phyloP scores from a whole-genome alignment of 176 grass and related monocot genomes.

The Lolium multiflorum region DNA sequence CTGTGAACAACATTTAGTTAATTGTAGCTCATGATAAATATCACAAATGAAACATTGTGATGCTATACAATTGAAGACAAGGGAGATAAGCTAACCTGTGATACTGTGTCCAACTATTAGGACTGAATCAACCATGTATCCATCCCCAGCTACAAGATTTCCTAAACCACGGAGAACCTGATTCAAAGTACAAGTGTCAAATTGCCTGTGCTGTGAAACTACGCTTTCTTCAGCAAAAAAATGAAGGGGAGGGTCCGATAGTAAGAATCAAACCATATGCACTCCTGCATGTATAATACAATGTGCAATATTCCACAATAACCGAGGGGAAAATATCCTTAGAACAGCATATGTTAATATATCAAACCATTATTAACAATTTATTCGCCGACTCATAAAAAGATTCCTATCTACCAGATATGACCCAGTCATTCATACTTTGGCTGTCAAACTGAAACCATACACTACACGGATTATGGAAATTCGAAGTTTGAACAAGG shows the following conservation, averaged over 20 bases:
- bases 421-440: background rate
- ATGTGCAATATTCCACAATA: background rate
- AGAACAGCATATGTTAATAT: conserved; percentile 28
- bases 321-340: background rate
- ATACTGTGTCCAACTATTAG: conserved; percentile 74
- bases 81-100: conserved; percentile 62
- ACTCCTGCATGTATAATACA: background rate
- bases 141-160: conserved; percentile 85
- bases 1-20: conserved; percentile 60
- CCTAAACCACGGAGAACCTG: conserved; percentile 94
- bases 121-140: conserved; percentile 77
- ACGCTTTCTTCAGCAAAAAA: background rate
- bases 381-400: background rate
- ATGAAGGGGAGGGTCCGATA: background rate
- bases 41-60: conserved; percentile 34
- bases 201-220: conserved; percentile 31
- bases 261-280: background rate
- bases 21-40: conserved; percentile 5
- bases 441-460: conserved; percentile 10
- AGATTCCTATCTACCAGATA: background rate
- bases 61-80: conserved; percentile 23
- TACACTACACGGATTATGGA: background rate
- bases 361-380: background rate
- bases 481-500: conserved; percentile 12
- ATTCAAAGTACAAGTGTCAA: conserved; percentile 47